Evolutionary conservation across 257 asterid genomes (phyloP).

Genomic region (Ocimum tenuiflorum): DNA sequence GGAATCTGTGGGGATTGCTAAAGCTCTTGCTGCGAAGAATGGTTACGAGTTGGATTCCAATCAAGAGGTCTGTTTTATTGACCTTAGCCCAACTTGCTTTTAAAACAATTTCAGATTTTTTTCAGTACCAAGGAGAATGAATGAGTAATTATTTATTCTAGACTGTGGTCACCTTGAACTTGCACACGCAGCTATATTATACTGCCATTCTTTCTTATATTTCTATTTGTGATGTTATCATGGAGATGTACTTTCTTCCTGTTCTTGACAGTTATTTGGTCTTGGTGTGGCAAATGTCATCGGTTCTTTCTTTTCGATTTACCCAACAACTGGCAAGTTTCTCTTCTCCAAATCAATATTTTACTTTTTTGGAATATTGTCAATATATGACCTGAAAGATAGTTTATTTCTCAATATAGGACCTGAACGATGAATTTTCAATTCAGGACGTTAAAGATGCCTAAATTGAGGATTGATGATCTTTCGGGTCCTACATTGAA

Average conservation of each 20-base stretch:
- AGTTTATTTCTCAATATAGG: too few relatives aligned
- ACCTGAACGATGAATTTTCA: too few relatives aligned
- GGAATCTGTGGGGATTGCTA: constrained; percentile 99
- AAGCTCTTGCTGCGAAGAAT: constrained; percentile 96
- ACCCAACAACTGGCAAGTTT: constrained; percentile 89
- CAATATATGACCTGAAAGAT: too few relatives aligned
- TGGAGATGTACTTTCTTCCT: constrained; percentile 15
- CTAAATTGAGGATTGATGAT: too few relatives aligned
- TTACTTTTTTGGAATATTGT: too few relatives aligned
- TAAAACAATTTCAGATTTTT: constrained; percentile 9
- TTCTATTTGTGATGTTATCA: not conserved
- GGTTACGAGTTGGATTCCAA: constrained; percentile 95
- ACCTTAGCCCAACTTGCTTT: constrained; percentile 3
- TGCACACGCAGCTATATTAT: too few relatives aligned
- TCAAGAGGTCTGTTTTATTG: constrained; percentile 66
- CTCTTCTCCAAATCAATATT: constrained; percentile 20
- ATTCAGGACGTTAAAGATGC: too few relatives aligned
- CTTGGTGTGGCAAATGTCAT: constrained; percentile 93
- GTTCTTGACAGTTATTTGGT: constrained; percentile 75
- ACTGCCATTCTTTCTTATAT: not conserved
- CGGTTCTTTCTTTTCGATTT: constrained; percentile 89
- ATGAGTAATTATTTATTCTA: not conserved
- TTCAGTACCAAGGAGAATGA: constrained; percentile 10
- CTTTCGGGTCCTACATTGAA: too few relatives aligned
- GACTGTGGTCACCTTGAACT: too few relatives aligned